phyloP scores from a whole-genome alignment of 2,329 filamentous ascomycete genomes.

The Fusarium pseudocircinatum region DNA sequence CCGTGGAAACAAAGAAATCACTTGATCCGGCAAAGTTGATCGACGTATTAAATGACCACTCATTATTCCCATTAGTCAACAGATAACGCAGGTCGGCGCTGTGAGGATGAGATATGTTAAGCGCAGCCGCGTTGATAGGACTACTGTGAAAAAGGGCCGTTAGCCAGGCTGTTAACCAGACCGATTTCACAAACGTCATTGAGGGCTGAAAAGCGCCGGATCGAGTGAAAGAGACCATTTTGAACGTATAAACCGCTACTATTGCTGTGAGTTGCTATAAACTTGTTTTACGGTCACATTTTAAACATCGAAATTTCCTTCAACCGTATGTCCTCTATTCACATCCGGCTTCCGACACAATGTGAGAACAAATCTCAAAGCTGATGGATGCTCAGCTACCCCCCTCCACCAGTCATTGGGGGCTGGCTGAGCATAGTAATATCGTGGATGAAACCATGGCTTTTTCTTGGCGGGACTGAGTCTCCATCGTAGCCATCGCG shows the following conservation, averaged over 20 bases:
- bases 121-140: neutral
- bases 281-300: neutral
- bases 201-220: rapidly evolving
- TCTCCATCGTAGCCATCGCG: neutral
- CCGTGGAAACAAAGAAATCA: rapidly evolving
- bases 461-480: neutral
- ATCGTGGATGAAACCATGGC: neutral
- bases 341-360: neutral
- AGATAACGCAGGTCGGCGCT: neutral
- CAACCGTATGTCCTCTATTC: rapidly evolving
- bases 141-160: rapidly evolving
- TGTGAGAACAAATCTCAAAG: neutral
- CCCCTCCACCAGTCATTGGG: neutral
- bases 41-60: neutral
- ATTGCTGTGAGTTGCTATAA: rapidly evolving
- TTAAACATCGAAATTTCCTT: rapidly evolving
- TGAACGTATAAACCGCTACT: rapidly evolving
- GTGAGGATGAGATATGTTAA: neutral
- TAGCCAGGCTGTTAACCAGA: neutral
- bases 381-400: neutral
- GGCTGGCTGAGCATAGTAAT: neutral
- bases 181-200: neutral
- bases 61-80: neutral
- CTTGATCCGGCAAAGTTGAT: neutral
- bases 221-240: neutral